These are phyloP conservation scores for Teunomyces tritomae DNA, from an alignment of 805 yeast genomes.

Conservation along the genomic window DNA sequence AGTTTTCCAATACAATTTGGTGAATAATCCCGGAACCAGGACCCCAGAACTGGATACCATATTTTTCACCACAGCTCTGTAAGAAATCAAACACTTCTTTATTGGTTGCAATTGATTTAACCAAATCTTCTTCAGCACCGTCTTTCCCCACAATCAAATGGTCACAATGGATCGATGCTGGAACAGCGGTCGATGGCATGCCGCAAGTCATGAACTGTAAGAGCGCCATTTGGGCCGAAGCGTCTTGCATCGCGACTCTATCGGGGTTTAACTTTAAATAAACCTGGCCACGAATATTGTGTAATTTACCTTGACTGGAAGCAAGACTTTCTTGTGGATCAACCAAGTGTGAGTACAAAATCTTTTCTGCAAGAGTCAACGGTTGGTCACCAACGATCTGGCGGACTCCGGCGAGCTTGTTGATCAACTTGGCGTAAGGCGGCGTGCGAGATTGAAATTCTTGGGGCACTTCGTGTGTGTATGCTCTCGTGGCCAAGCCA, in stretches of 20 bases:
- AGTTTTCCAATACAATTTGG: slow-evolving; percentile 95
- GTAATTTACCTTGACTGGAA: slow-evolving; percentile 43
- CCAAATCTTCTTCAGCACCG: slow-evolving; percentile 84
- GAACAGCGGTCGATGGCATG: slow-evolving; percentile 81
- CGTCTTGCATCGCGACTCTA: slow-evolving; percentile 99
- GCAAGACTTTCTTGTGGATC: slow-evolving; percentile 81
- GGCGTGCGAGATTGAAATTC: slow-evolving; percentile 75
- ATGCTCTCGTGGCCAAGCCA: slow-evolving; percentile 31
- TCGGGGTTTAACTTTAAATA: slow-evolving; percentile 94
- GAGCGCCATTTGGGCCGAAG: slow-evolving; percentile 99
- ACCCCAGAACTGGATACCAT: slow-evolving; percentile 98
- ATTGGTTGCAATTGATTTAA: slow-evolving; percentile 77
- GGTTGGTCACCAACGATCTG: slow-evolving; percentile 66
- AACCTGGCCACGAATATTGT: slow-evolving; percentile 75
- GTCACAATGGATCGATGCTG: slow-evolving; percentile 96
- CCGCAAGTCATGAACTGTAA: slow-evolving; percentile 98
- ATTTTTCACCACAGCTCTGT: slow-evolving; percentile 87
- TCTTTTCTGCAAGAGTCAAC: slow-evolving; percentile 90
- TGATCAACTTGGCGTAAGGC: slow-evolving; percentile 75
- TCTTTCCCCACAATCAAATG: slow-evolving; percentile 96
- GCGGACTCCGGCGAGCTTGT: slow-evolving; percentile 62
- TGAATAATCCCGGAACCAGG: slow-evolving; percentile 99
- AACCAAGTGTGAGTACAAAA: slow-evolving; percentile 87
- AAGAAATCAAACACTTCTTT: slow-evolving; percentile 95
- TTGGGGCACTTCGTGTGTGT: slow-evolving; percentile 46